Evolutionary conservation across 2,329 filamentous ascomycete genomes (phyloP).

Genomic region (Amphichorda felina): DNA sequence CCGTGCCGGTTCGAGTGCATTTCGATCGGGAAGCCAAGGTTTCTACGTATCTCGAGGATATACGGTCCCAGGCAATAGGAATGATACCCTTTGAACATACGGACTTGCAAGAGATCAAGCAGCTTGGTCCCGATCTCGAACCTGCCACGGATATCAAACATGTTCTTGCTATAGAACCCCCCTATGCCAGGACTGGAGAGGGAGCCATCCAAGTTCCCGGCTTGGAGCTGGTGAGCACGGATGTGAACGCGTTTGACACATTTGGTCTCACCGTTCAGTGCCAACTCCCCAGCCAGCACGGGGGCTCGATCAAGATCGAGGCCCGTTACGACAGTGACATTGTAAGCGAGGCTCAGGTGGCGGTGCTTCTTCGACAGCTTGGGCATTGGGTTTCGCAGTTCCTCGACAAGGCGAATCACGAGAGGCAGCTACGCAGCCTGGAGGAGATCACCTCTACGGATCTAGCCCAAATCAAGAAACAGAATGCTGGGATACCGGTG

Average conservation of each 20-base stretch:
- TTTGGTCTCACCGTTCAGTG: conserved; percentile 4
- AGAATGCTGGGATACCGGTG: conserved; percentile 2
- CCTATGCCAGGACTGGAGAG: conserved; percentile 1
- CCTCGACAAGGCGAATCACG: conserved; percentile 2
- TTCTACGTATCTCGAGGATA: neutral
- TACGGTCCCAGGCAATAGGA: conserved; percentile 11
- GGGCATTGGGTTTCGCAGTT: conserved; percentile 3
- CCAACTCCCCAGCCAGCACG: conserved; percentile 2
- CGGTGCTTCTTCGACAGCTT: conserved; percentile 4
- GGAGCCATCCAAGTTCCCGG: conserved; percentile 1
- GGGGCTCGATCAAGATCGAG: conserved; percentile 2
- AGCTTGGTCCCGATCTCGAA: conserved; percentile 1
- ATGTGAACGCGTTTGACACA: conserved; percentile 4
- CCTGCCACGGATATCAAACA: conserved; percentile 4
- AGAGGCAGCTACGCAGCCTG: neutral
- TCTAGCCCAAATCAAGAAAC: conserved; percentile 3
- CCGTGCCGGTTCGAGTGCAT: conserved; percentile 4
- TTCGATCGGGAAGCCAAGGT: neutral
- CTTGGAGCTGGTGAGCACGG: conserved; percentile 3
- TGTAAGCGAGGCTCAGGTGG: conserved; percentile 3
- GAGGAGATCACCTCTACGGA: conserved; percentile 2
- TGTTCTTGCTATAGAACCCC: conserved; percentile 3
- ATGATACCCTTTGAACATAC: conserved; percentile 12
- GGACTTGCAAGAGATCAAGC: conserved; percentile 8
- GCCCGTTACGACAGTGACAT: conserved; percentile 3